A percentile compares a stretch with the other conserved stretches of the same genome.
Evolutionary conservation across 2,329 filamentous ascomycete species (phyloP).

Genomic region (Botrytis medusae): DNA sequence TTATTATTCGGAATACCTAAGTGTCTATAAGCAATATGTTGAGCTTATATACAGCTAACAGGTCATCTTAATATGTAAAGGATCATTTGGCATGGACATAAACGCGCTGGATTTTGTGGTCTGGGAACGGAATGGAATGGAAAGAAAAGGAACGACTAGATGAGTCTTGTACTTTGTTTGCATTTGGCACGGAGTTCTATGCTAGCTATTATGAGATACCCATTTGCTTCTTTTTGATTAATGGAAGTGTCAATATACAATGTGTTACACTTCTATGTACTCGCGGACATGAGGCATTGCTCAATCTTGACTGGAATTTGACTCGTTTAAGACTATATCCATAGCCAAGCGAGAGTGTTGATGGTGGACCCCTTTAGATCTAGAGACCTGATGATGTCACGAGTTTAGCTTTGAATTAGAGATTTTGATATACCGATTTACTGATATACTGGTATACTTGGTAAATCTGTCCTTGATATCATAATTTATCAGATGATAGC

Average conservation of each 20-base stretch:
- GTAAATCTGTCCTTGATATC: background rate
- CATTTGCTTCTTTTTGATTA: slow-evolving; percentile 22
- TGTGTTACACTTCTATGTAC: background rate
- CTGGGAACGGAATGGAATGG: background rate
- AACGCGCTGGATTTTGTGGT: background rate
- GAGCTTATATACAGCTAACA: background rate
- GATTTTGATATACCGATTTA: background rate
- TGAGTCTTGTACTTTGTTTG: slow-evolving; percentile 6
- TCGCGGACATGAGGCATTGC: background rate
- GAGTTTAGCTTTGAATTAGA: background rate
- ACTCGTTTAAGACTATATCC: background rate
- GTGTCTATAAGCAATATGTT: background rate
- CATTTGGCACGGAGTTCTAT: slow-evolving; percentile 14
- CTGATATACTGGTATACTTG: background rate
- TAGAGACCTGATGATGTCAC: background rate
- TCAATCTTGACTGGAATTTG: background rate
- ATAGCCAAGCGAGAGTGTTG: background rate
- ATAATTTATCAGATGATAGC: background rate
- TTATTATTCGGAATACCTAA: background rate
- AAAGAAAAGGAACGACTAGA: background rate
- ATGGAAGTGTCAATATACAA: background rate
- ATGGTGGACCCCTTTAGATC: background rate
- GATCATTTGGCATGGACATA: background rate
- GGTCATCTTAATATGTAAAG: background rate
- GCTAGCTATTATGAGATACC: slow-evolving; percentile 21